Base-by-base conservation (phyloP, 352 stramenopile species). In the Pythium chondricola region DNA sequence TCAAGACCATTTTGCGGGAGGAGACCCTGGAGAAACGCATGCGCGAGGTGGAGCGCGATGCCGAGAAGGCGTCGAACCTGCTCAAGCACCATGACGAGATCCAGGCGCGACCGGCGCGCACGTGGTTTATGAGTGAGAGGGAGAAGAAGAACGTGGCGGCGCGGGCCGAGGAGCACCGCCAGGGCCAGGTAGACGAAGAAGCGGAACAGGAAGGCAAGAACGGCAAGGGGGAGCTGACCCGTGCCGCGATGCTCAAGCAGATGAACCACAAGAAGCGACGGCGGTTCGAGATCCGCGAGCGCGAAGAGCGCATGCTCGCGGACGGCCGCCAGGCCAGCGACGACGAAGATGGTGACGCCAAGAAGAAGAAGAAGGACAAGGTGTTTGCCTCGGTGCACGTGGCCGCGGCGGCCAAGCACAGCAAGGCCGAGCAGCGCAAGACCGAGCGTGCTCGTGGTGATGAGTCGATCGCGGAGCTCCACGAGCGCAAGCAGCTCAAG, bases 71-170 rank as follows among this genome's bases (percentile, higher is more conserved):
- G 14, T 64, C 77, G 1, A 98, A 98, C 68, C 38, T 98, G 42
- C 60, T 98, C 16, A 75, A 75, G 57, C 87, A 97, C 61, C 72
- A 80, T 31, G 87, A 96, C 43, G 92, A 98, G 57, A 97, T 98
- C 47, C 57, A 69, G 7, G 67, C 73, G 31, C 78, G 90, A 6
- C 89, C 88, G 25, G 81, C 82, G 26, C 80, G 87, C 48, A 96
- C 83, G 52, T 98, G 92, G 92, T 97, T 96, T 55, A 85, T 95
- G 71, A 90, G 82, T 30, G 76, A 95, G 57, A 83, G 79, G 45
- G 77, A 96, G 50, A 97, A 96, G 64, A 86, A 94, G 56, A 79
- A 72, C 16, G 70, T 95, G 27, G 70, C 69, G 9, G 74, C 84
- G 52, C 65, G 69, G 24, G 79, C 75, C 20, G 82, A 93, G 7